phyloP scores from a whole-genome alignment of 1,284 basidiomycete genomes.

The Ustilago tritici region DNA sequence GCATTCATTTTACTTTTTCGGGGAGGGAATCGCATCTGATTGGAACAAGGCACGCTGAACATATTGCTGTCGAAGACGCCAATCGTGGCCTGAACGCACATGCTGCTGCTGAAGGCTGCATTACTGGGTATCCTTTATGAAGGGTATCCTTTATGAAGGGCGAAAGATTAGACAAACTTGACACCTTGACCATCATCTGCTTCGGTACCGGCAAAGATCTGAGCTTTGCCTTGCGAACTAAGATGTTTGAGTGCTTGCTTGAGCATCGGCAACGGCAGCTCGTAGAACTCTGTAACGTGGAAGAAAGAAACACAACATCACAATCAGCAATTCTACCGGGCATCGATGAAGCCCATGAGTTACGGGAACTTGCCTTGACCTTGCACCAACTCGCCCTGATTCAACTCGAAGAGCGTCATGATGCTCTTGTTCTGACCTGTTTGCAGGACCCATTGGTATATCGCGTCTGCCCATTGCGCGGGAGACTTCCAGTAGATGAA shows the following conservation, averaged over 20 bases:
- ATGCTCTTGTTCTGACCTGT: slow-evolving; percentile 73
- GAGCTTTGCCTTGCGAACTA: slow-evolving; percentile 72
- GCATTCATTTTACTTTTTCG: not conserved
- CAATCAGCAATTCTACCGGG: not conserved
- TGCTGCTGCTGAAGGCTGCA: not conserved
- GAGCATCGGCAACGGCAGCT: slow-evolving; percentile 71
- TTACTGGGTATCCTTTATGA: not conserved
- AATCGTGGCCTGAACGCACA: not conserved
- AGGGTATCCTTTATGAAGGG: not conserved
- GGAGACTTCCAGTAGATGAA: slow-evolving; percentile 73
- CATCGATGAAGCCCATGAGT: too few relatives aligned
- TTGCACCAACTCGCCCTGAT: slow-evolving; percentile 72
- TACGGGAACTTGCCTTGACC: slow-evolving; percentile 30
- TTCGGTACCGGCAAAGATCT: slow-evolving; percentile 71
- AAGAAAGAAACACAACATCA: not conserved
- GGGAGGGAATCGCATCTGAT: not conserved
- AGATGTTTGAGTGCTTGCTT: slow-evolving; percentile 72
- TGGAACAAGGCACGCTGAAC: too few relatives aligned
- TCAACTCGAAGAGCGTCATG: slow-evolving; percentile 74
- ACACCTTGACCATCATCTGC: slow-evolving; percentile 72
- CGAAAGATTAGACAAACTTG: slow-evolving; percentile 71
- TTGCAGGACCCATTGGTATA: slow-evolving; percentile 73
- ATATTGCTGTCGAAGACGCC: too few relatives aligned
- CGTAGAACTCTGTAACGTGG: slow-evolving; percentile 71
- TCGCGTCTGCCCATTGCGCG: slow-evolving; percentile 73